Evolutionary conservation across 176 grass and related monocot species (phyloP).

Genomic region (Carex scoparia): DNA sequence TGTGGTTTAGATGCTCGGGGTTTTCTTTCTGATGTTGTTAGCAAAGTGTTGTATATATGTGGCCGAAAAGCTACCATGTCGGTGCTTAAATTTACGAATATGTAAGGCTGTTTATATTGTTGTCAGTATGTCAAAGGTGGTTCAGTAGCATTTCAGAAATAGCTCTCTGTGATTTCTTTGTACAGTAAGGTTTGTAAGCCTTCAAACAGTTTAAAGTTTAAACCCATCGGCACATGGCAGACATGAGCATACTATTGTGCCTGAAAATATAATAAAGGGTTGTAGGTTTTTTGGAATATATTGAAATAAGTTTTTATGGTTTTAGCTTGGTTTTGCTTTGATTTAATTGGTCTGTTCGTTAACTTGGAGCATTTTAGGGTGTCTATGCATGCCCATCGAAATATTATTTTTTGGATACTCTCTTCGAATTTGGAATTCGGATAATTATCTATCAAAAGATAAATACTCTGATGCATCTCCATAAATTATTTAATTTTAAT

Average conservation of each 20-base stretch:
- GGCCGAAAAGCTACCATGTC: background rate
- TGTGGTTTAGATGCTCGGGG: background rate
- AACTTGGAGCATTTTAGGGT: background rate
- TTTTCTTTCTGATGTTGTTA: constrained; percentile 9
- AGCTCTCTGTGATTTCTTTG: background rate
- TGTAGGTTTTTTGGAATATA: background rate
- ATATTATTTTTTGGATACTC: background rate
- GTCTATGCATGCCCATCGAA: background rate
- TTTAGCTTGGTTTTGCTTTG: background rate
- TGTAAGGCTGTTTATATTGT: background rate
- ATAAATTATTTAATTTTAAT: background rate
- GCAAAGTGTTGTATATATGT: background rate
- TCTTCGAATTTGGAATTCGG: background rate
- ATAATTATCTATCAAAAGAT: background rate
- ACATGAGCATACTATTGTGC: background rate
- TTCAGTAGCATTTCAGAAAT: background rate
- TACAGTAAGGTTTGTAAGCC: background rate
- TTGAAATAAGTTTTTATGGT: background rate
- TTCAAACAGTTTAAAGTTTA: background rate
- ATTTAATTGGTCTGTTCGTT: background rate
- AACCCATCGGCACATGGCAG: background rate
- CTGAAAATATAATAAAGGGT: background rate
- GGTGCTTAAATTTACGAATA: constrained; percentile 2
- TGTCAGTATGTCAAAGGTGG: background rate
- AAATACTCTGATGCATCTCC: too few relatives aligned